These are phyloP conservation scores for Cucumis sativus DNA, from an alignment of 306 rosid genomes.

Conservation along the genomic window DNA sequence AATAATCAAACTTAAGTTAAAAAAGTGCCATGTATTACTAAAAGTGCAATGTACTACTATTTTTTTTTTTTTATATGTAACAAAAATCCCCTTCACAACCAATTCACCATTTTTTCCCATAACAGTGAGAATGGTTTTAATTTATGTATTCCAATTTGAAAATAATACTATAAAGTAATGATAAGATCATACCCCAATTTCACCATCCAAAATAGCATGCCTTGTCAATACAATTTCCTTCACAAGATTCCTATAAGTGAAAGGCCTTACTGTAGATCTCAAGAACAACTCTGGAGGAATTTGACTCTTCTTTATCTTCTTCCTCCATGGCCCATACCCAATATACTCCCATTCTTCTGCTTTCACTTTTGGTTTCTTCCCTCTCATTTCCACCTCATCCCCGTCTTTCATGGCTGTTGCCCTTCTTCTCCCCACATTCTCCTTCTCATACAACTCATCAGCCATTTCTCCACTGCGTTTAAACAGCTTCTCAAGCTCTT, in stretches of 20 bases:
- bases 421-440: background rate
- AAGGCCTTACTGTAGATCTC: slow-evolving; percentile 64
- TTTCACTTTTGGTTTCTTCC: slow-evolving; percentile 56
- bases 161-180: background rate
- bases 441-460: slow-evolving; percentile 11
- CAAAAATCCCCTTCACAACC: too few relatives aligned
- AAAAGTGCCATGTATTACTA: too few relatives aligned
- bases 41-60: too few relatives aligned
- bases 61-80: too few relatives aligned
- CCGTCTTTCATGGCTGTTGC: slow-evolving; percentile 22
- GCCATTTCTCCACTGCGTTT: slow-evolving; percentile 22
- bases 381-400: slow-evolving; percentile 58
- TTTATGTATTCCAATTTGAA: background rate
- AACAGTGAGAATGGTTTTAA: too few relatives aligned
- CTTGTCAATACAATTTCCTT: slow-evolving; percentile 88
- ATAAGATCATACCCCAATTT: slow-evolving; percentile 26
- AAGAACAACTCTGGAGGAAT: slow-evolving; percentile 77
- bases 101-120: too few relatives aligned
- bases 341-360: slow-evolving; percentile 70
- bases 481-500: slow-evolving; percentile 58
- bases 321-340: slow-evolving; percentile 78
- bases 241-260: slow-evolving; percentile 65
- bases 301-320: slow-evolving; percentile 53
- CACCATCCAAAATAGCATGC: slow-evolving; percentile 90
- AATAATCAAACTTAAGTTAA: too few relatives aligned